phyloP scores from a whole-genome alignment of 768 basidiomycete species.

The Boletus barrowsii region DNA sequence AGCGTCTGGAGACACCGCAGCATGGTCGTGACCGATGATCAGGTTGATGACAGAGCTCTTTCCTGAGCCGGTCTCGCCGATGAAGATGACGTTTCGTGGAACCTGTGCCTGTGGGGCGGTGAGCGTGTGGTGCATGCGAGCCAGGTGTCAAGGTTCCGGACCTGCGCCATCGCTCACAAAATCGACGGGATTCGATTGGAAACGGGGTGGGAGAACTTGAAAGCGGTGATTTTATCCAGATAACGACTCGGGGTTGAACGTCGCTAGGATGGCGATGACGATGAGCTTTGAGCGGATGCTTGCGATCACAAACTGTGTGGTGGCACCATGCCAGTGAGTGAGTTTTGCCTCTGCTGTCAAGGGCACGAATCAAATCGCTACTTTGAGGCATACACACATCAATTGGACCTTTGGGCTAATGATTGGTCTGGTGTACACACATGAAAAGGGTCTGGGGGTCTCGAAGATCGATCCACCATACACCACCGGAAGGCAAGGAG shows the following conservation, averaged over 20 bases:
- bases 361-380: not conserved
- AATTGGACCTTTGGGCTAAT: too few species aligned
- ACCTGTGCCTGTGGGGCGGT: slow-evolving; percentile 13
- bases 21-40: slow-evolving; percentile 22
- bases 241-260: not conserved
- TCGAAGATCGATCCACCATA: too few species aligned
- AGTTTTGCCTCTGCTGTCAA: not conserved
- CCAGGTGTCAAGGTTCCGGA: not conserved
- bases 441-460: too few species aligned
- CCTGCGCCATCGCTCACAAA: slow-evolving; percentile 2
- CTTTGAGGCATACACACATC: too few species aligned
- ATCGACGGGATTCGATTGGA: not conserved
- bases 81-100: slow-evolving; percentile 33
- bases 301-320: not conserved
- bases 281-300: not conserved
- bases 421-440: too few species aligned
- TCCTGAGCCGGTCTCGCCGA: slow-evolving; percentile 33
- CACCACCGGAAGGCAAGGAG: too few species aligned
- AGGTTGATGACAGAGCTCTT: slow-evolving; percentile 46
- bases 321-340: not conserved
- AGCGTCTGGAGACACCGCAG: slow-evolving; percentile 27
- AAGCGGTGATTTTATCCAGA: not conserved
- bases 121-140: not conserved
- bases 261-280: not conserved
- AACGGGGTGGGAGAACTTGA: too few species aligned